Evolutionary conservation across 352 stramenopile genomes (phyloP).

Genomic region (Blastocystis sp.): DNA sequence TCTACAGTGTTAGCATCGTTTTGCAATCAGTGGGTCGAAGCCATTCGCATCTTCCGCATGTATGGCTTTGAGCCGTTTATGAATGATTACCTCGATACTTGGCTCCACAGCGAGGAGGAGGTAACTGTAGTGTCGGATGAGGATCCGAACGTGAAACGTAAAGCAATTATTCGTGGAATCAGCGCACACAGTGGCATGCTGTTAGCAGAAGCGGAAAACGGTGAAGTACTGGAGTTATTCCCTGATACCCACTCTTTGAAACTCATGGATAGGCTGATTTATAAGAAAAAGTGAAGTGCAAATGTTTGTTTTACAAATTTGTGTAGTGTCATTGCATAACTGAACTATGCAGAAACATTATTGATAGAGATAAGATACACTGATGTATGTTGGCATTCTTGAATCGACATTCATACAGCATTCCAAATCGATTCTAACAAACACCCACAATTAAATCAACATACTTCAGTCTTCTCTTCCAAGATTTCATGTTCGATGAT

Average conservation of each 20-base stretch:
- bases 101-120: constrained; percentile 76
- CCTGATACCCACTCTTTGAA: constrained; percentile 81
- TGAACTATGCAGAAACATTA: no score
- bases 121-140: constrained; percentile 74
- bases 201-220: constrained; percentile 66
- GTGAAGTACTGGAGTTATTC: constrained; percentile 75
- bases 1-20: constrained; percentile 71
- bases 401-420: no score
- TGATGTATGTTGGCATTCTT: no score
- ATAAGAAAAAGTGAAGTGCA: constrained; percentile 18
- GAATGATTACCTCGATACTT: constrained; percentile 73
- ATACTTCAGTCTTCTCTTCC: no score
- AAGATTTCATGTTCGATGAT: no score
- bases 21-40: constrained; percentile 77
- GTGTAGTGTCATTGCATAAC: no score
- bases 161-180: constrained; percentile 71
- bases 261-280: constrained; percentile 68
- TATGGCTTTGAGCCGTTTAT: constrained; percentile 78
- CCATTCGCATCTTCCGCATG: constrained; percentile 74
- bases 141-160: constrained; percentile 65
- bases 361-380: no score
- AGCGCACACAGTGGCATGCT: constrained; percentile 74
- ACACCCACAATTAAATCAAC: no score
- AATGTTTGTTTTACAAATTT: constrained; percentile 27
- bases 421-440: no score